Percentiles rank a stretch among this genome's conserved stretches.
phyloP scores from a whole-genome alignment of 805 yeast genomes.

The Lipomyces kockii region DNA sequence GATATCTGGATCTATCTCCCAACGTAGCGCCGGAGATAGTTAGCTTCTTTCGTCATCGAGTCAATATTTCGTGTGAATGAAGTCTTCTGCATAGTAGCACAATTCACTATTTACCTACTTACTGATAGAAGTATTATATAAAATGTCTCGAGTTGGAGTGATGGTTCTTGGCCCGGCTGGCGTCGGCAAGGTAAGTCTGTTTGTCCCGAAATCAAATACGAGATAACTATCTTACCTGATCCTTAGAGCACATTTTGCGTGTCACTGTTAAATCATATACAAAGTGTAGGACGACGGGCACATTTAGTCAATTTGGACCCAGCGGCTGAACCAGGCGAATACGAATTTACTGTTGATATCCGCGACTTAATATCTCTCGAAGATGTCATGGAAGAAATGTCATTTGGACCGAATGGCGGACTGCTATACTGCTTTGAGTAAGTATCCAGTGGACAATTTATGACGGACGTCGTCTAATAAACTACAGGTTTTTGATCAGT shows the following conservation, averaged over 20 bases:
- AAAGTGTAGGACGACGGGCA: slow-evolving; percentile 86
- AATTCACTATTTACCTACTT: not conserved
- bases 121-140: not conserved
- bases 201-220: not conserved
- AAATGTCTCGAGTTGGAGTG: slow-evolving; percentile 93
- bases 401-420: slow-evolving; percentile 94
- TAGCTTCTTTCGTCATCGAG: too few relatives aligned
- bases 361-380: slow-evolving; percentile 86
- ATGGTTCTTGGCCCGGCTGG: slow-evolving; percentile 97
- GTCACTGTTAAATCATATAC: slow-evolving; percentile 83
- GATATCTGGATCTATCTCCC: too few relatives aligned
- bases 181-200: slow-evolving; percentile 67
- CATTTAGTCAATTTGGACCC: slow-evolving; percentile 96
- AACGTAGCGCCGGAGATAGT: too few relatives aligned
- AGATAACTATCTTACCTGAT: not conserved
- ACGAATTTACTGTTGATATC: slow-evolving; percentile 89
- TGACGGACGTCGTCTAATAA: not conserved
- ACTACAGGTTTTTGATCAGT: slow-evolving; percentile 60
- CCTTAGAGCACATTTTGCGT: slow-evolving; percentile 83
- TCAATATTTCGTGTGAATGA: too few relatives aligned
- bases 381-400: slow-evolving; percentile 94
- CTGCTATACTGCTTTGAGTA: slow-evolving; percentile 89
- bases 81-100: not conserved
- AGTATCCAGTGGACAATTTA: not conserved
- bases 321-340: slow-evolving; percentile 92